These are phyloP conservation scores for Colletotrichum tropicicola DNA, from an alignment of 2,329 filamentous ascomycete genomes.

Conservation along the genomic window DNA sequence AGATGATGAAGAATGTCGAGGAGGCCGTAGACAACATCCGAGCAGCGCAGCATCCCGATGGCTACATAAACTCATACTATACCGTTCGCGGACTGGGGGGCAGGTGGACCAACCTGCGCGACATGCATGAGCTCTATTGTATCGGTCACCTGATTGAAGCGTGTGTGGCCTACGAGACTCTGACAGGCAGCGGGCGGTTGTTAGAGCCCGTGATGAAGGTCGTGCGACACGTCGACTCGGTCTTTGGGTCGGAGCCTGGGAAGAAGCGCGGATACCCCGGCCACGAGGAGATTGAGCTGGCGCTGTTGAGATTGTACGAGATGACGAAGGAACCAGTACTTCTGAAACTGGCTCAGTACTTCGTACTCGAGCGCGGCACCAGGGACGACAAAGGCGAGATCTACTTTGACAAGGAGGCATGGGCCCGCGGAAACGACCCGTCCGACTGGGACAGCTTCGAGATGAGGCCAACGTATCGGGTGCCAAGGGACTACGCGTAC, in stretches of 20 bases:
- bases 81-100: not conserved
- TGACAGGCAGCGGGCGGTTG: not conserved
- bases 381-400: conserved; percentile 56
- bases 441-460: conserved; percentile 1
- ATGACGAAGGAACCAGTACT: conserved; percentile 42
- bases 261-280: conserved; percentile 15
- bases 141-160: conserved; percentile 11
- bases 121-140: conserved; percentile 13
- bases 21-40: conserved; percentile 17
- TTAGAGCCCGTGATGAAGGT: conserved; percentile 6
- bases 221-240: not conserved
- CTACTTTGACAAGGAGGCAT: conserved; percentile 63
- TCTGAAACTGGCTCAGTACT: conserved; percentile 58
- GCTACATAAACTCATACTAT: conserved; percentile 19
- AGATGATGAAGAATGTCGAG: conserved; percentile 1
- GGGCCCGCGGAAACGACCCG: conserved; percentile 50
- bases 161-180: conserved; percentile 8
- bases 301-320: conserved; percentile 48
- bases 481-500: conserved; percentile 52
- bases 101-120: conserved; percentile 11
- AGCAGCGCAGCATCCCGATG: conserved; percentile 2
- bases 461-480: conserved; percentile 50
- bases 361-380: conserved; percentile 65
- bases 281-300: conserved; percentile 54
- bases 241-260: not conserved